A percentile compares a stretch with the other conserved stretches of the same genome.
These are phyloP conservation scores for Cyberlindnera suaveolens DNA, from an alignment of 805 yeast genomes.

Conservation along the genomic window DNA sequence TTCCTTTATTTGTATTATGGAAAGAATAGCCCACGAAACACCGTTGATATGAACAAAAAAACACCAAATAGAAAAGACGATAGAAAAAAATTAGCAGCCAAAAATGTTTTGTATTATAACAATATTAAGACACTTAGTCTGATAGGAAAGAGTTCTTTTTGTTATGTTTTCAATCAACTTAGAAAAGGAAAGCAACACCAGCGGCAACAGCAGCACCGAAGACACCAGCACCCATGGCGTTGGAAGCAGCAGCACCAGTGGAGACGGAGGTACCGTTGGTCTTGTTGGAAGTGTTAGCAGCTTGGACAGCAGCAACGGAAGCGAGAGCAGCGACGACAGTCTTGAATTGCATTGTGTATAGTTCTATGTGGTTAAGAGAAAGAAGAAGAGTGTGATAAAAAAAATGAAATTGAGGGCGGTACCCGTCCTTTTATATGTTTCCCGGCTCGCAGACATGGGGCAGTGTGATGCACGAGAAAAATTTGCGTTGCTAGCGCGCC, in stretches of 20 bases:
- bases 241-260: constrained; percentile 43
- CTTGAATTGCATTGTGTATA: constrained; percentile 60
- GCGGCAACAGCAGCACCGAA: constrained; percentile 84
- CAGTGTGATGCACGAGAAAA: too few relatives aligned
- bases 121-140: constrained; percentile 3
- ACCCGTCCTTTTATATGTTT: constrained; percentile 9
- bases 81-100: constrained; percentile 7
- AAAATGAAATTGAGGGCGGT: neutral
- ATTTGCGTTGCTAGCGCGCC: too few relatives aligned
- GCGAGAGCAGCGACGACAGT: constrained; percentile 62
- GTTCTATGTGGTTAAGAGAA: constrained; percentile 6
- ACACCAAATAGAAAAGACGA: constrained; percentile 8
- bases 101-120: constrained; percentile 13
- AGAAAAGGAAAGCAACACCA: constrained; percentile 55
- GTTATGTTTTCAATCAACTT: constrained; percentile 20
- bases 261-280: constrained; percentile 38
- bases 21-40: neutral
- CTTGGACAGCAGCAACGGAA: constrained; percentile 63
- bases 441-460: neutral
- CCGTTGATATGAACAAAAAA: constrained; percentile 3
- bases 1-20: neutral
- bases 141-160: constrained; percentile 8
- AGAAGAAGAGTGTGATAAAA: neutral
- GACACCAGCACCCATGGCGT: constrained; percentile 63
- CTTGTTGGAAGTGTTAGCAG: constrained; percentile 38